Percentiles rank a stretch among this genome's conserved stretches.
phyloP scores from a whole-genome alignment of 75 land plant genomes.

The Picea glauca region DNA sequence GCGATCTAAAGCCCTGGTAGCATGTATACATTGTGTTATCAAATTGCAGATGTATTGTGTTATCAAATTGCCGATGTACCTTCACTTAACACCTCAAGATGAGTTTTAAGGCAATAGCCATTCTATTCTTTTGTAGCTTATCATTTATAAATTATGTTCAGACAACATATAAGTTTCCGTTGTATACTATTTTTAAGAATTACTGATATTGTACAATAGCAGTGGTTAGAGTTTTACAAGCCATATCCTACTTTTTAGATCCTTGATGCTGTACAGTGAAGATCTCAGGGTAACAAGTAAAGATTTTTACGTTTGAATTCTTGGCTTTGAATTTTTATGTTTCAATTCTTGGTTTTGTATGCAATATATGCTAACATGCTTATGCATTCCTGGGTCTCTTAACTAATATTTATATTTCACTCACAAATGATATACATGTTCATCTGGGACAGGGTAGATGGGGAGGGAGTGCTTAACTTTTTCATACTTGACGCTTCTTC shows the following conservation, averaged over 20 bases:
- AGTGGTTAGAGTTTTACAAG: constrained; percentile 4
- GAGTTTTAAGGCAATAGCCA: background rate
- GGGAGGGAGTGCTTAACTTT: background rate
- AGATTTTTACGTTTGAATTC: background rate
- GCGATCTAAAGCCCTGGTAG: constrained; percentile 81
- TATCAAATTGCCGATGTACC: background rate
- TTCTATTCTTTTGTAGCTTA: background rate
- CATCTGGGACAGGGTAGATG: background rate
- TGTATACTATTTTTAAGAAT: constrained; percentile 9
- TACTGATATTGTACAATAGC: constrained; percentile 5
- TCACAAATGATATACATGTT: background rate
- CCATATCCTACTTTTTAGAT: background rate
- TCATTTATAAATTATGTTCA: background rate
- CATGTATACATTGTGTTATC: background rate
- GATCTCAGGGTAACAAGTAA: background rate
- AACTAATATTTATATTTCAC: constrained; percentile 1
- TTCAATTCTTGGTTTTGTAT: background rate
- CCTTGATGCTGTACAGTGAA: background rate
- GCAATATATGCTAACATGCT: background rate
- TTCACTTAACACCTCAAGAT: background rate
- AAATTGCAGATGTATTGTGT: background rate
- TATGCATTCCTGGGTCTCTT: background rate
- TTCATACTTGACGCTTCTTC: background rate
- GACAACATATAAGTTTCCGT: background rate
- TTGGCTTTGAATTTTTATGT: background rate